These are phyloP conservation scores for Boletus bicolor DNA, from an alignment of 768 basidiomycete species.

Conservation along the genomic window DNA sequence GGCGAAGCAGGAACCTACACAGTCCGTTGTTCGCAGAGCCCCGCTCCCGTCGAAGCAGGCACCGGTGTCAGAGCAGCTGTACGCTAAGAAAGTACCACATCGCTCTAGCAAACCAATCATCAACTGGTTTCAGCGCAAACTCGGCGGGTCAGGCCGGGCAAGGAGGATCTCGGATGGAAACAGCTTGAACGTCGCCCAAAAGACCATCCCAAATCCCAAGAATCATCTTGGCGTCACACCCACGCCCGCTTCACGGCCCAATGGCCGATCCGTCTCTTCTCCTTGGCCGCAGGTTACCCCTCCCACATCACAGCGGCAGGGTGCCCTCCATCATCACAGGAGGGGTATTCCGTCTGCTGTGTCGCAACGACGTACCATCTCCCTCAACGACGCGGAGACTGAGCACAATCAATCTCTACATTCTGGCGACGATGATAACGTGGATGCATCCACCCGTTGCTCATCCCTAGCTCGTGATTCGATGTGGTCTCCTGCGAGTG, in stretches of 20 bases:
- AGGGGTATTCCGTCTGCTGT: conserved; percentile 21
- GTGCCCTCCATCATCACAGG: conserved; percentile 13
- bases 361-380: conserved; percentile 55
- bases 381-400: conserved; percentile 59
- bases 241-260: conserved; percentile 18
- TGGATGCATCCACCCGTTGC: conserved; percentile 47
- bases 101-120: conserved; percentile 83
- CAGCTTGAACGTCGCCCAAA: conserved; percentile 11
- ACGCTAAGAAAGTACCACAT: conserved; percentile 59
- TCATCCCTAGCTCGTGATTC: conserved; percentile 71
- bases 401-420: conserved; percentile 36
- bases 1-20: conserved; percentile 16
- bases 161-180: conserved; percentile 45
- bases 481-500: conserved; percentile 74
- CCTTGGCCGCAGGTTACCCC: conserved; percentile 23
- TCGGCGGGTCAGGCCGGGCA: conserved; percentile 62
- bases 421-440: conserved; percentile 37
- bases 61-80: conserved; percentile 32
- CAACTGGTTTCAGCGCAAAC: conserved; percentile 87
- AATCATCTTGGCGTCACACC: conserved; percentile 10
- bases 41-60: conserved; percentile 22
- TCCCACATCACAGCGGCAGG: conserved; percentile 28
- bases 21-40: conserved; percentile 16
- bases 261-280: conserved; percentile 30
- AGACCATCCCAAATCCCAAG: conserved; percentile 13